Evolutionary conservation across 352 stramenopile genomes (phyloP).

Genomic region (Phytophthora capsici): DNA sequence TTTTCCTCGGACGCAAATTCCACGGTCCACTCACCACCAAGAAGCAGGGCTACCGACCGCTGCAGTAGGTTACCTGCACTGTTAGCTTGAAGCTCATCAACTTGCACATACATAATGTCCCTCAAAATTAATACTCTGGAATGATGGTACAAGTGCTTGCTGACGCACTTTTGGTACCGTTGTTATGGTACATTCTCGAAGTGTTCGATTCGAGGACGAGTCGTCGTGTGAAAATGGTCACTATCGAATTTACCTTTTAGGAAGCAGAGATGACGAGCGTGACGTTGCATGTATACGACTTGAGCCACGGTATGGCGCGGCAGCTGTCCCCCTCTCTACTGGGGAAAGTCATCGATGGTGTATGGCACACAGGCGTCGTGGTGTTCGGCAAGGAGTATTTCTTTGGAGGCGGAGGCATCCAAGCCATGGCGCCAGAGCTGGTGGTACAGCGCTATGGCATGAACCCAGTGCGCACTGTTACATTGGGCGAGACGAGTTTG

Average conservation of each 20-base stretch:
- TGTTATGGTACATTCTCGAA: constrained; percentile 22
- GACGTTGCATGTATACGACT: constrained; percentile 96
- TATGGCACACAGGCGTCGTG: constrained; percentile 91
- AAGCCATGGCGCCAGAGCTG: constrained; percentile 72
- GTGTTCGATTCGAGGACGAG: background rate
- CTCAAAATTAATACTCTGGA: constrained; percentile 8
- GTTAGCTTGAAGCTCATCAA: constrained; percentile 1
- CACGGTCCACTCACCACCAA: constrained; percentile 49
- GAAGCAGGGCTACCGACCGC: constrained; percentile 54
- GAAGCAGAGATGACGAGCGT: constrained; percentile 42
- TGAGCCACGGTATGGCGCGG: constrained; percentile 93
- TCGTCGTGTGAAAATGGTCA: constrained; percentile 6
- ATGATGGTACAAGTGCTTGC: constrained; percentile 16
- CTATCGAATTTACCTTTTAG: constrained; percentile 11
- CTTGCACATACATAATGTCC: constrained; percentile 3
- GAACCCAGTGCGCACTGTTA: constrained; percentile 81
- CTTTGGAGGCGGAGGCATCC: constrained; percentile 93
- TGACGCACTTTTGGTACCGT: constrained; percentile 17
- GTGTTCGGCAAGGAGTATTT: constrained; percentile 94
- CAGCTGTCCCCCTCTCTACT: constrained; percentile 90
- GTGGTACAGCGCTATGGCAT: constrained; percentile 87
- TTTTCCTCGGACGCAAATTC: constrained; percentile 66
- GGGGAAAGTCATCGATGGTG: constrained; percentile 94
- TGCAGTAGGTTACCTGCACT: constrained; percentile 31
- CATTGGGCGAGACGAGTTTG: constrained; percentile 81